phyloP scores from a whole-genome alignment of 257 asterid species.

The Solanum pinnatisectum region DNA sequence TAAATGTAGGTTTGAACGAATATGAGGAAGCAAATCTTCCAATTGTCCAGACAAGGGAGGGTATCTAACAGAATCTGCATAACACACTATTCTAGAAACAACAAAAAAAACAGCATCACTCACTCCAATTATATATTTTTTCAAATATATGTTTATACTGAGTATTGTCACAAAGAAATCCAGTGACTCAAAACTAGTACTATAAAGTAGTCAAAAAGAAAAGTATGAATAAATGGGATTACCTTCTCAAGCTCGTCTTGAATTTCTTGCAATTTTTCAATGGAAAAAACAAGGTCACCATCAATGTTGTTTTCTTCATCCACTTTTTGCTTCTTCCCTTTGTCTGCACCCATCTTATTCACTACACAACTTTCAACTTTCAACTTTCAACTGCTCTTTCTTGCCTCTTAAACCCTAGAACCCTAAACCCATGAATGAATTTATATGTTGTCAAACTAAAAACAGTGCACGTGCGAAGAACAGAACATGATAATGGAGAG shows the following conservation, averaged over 20 bases:
- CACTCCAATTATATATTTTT: neutral
- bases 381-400: too few species aligned
- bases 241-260: conserved; percentile 71
- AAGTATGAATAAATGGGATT: neutral
- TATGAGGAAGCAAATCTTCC: neutral
- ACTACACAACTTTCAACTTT: neutral
- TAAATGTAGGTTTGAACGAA: too few species aligned
- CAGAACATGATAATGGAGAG: neutral
- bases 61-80: neutral
- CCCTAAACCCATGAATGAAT: neutral
- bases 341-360: conserved; percentile 14
- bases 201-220: neutral
- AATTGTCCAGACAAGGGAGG: neutral
- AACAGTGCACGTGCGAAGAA: neutral
- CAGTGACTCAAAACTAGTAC: neutral
- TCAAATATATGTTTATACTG: neutral
- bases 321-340: conserved; percentile 57
- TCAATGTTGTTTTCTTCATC: conserved; percentile 40
- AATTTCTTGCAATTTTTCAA: conserved; percentile 58
- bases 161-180: neutral
- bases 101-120: neutral
- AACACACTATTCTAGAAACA: neutral
- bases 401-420: neutral
- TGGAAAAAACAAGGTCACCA: conserved; percentile 36
- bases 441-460: neutral